Percentiles rank a stretch among this genome's conserved stretches.
These are phyloP conservation scores for Dactylellina haptotyla DNA, from an alignment of 2,329 filamentous ascomycete genomes.

Conservation along the genomic window DNA sequence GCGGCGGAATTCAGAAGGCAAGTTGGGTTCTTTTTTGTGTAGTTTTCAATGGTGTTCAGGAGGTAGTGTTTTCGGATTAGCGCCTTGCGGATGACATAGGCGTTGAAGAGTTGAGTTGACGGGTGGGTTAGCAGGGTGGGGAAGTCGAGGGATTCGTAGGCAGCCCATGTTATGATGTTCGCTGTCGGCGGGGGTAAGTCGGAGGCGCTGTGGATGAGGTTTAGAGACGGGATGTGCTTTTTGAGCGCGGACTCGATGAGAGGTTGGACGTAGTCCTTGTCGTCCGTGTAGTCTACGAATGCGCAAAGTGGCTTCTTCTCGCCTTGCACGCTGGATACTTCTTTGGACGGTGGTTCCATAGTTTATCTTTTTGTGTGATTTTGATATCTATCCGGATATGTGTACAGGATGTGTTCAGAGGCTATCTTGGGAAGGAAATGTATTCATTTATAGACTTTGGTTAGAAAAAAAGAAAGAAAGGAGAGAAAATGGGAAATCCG, in stretches of 20 bases:
- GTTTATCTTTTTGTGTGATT: too few relatives aligned
- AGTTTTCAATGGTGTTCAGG: slow-evolving; percentile 81
- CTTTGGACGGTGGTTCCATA: too few relatives aligned
- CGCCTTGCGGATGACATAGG: slow-evolving; percentile 94
- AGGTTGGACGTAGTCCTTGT: slow-evolving; percentile 78
- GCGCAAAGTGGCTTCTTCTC: slow-evolving; percentile 68
- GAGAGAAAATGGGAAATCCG: too few relatives aligned
- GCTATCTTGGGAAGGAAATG: too few relatives aligned
- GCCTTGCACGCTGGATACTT: too few relatives aligned
- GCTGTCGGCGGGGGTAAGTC: slow-evolving; percentile 57
- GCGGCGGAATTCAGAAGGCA: slow-evolving; percentile 76
- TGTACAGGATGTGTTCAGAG: too few relatives aligned
- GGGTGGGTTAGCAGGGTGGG: slow-evolving; percentile 74
- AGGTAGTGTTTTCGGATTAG: slow-evolving; percentile 96
- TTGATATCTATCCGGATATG: too few relatives aligned
- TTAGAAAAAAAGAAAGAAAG: too few relatives aligned
- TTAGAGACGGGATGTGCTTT: slow-evolving; percentile 64
- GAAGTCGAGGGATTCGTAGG: slow-evolving; percentile 90
- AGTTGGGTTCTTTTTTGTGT: slow-evolving; percentile 82
- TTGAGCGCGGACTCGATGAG: slow-evolving; percentile 79
- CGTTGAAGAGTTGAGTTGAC: slow-evolving; percentile 76
- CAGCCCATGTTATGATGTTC: slow-evolving; percentile 78
- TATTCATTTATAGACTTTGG: too few relatives aligned
- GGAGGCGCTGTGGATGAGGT: slow-evolving; percentile 46
- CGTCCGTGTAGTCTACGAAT: slow-evolving; percentile 83